A percentile compares a stretch with the other conserved stretches of the same genome.
phyloP scores from a whole-genome alignment of 805 yeast genomes.

The Wickerhamiella parazyma region DNA sequence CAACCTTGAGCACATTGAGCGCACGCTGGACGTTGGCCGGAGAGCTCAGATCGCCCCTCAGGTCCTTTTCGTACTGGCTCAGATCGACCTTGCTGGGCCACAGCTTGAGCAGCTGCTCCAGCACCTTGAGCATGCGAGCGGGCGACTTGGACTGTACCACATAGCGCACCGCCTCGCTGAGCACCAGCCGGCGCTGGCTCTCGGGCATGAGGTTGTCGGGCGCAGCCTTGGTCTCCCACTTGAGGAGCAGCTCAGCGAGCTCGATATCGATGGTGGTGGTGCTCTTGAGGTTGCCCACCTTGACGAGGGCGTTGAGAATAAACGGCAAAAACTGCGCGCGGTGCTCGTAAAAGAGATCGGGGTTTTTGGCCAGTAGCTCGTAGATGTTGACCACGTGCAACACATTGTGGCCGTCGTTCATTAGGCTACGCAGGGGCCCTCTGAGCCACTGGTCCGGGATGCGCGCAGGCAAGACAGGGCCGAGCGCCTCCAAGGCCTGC shows the following conservation, averaged over 20 bases:
- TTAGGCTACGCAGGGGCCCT: slow-evolving; percentile 84
- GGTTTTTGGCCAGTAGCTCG: slow-evolving; percentile 75
- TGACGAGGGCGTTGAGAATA: slow-evolving; percentile 85
- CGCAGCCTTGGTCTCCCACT: slow-evolving; percentile 44
- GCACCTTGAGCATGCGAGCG: slow-evolving; percentile 58
- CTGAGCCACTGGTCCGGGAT: slow-evolving; percentile 65
- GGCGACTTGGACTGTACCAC: not conserved
- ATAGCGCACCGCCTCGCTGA: not conserved
- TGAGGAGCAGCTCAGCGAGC: slow-evolving; percentile 66
- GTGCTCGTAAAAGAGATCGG: slow-evolving; percentile 70
- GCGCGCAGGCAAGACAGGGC: slow-evolving; percentile 70
- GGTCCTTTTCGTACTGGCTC: slow-evolving; percentile 74
- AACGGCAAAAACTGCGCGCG: slow-evolving; percentile 82
- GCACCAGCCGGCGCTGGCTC: not conserved
- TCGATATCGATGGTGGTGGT: slow-evolving; percentile 61
- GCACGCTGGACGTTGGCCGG: slow-evolving; percentile 53
- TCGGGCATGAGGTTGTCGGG: not conserved
- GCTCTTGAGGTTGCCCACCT: slow-evolving; percentile 66
- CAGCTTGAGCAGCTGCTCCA: slow-evolving; percentile 51
- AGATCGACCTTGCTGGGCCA: slow-evolving; percentile 87
- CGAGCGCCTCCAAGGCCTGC: slow-evolving; percentile 76
- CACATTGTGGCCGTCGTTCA: slow-evolving; percentile 80
- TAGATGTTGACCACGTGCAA: slow-evolving; percentile 77
- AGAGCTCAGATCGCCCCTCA: slow-evolving; percentile 63
- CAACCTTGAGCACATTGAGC: slow-evolving; percentile 80